Conservation (phyloP, 2,329 filamentous ascomycete species). For the Pyricularia sp. region DNA sequence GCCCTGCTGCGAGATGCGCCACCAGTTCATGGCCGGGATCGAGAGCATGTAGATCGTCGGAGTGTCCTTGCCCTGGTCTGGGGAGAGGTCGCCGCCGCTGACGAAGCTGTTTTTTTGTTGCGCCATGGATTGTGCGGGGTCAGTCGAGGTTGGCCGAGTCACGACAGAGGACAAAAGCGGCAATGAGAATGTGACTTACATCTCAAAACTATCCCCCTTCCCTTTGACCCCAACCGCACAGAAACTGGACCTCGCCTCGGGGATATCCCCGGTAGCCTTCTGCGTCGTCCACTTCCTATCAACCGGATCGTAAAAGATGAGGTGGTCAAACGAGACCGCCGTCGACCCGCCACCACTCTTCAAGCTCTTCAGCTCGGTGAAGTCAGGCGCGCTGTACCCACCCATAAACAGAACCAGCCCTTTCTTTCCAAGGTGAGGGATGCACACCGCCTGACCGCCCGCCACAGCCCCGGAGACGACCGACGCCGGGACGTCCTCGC, state of each 20-base stretch:
- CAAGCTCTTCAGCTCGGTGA: not conserved
- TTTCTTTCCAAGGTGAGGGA: slow-evolving; percentile 1
- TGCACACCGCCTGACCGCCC: not conserved
- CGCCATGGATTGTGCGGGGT: not conserved
- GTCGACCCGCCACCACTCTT: not conserved
- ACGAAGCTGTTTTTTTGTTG: not conserved
- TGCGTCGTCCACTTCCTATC: slow-evolving; percentile 22
- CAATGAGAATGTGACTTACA: not conserved
- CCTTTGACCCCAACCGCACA: slow-evolving; percentile 21
- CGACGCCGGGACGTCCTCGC: not conserved
- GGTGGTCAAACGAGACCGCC: slow-evolving; percentile 13
- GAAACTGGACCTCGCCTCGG: slow-evolving; percentile 15
- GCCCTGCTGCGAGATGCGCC: slow-evolving; percentile 14
- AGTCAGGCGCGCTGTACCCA: not conserved
- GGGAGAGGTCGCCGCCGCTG: not conserved
- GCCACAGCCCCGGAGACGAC: not conserved
- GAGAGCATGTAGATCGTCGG: slow-evolving; percentile 19
- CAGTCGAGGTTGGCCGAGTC: not conserved
- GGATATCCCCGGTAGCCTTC: slow-evolving; percentile 16
- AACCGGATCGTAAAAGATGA: slow-evolving; percentile 21
- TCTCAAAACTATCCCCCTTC: slow-evolving; percentile 13
- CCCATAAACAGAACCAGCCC: slow-evolving; percentile 2
- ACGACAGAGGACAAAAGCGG: not conserved
- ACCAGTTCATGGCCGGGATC: slow-evolving; percentile 24
- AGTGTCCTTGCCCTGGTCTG: not conserved